Evolutionary conservation across 176 grass and related monocot species (phyloP).

Genomic region (Hyparrhenia diplandra): DNA sequence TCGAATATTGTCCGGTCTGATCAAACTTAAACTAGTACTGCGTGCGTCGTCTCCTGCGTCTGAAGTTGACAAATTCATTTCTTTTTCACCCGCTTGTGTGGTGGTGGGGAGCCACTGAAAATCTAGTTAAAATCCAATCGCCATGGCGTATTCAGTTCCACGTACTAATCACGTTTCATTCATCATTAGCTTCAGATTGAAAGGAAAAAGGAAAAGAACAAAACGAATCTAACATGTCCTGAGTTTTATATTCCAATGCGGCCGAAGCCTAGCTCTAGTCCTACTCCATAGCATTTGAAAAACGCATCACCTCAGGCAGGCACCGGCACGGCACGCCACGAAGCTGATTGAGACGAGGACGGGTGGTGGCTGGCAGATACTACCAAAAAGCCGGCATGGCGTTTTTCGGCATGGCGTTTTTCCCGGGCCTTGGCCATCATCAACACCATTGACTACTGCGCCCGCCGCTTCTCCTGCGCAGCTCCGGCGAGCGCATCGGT

Average conservation of each 20-base stretch:
- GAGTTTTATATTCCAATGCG: not conserved
- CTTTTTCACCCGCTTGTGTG: not conserved
- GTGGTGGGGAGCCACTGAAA: not conserved
- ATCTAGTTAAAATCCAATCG: not conserved
- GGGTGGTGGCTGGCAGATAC: constrained; percentile 21
- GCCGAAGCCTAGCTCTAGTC: not conserved
- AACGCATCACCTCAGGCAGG: not conserved
- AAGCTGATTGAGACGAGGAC: constrained; percentile 30
- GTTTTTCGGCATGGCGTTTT: too few relatives aligned
- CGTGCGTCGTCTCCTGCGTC: not conserved
- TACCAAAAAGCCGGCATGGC: constrained; percentile 53
- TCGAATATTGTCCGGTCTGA: not conserved
- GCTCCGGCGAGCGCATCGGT: not conserved
- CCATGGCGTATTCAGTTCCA: not conserved
- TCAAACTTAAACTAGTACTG: not conserved
- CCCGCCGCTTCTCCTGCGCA: not conserved
- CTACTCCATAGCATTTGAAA: not conserved
- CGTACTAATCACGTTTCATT: not conserved
- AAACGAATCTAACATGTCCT: not conserved
- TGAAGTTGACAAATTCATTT: not conserved
- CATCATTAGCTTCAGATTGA: not conserved
- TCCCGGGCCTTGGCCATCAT: constrained; percentile 28
- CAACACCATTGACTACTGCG: constrained; percentile 37
- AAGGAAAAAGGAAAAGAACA: not conserved
- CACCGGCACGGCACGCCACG: not conserved